These are phyloP conservation scores for Hymenoscyphus scutula DNA, from an alignment of 2,329 filamentous ascomycete genomes.

Conservation along the genomic window DNA sequence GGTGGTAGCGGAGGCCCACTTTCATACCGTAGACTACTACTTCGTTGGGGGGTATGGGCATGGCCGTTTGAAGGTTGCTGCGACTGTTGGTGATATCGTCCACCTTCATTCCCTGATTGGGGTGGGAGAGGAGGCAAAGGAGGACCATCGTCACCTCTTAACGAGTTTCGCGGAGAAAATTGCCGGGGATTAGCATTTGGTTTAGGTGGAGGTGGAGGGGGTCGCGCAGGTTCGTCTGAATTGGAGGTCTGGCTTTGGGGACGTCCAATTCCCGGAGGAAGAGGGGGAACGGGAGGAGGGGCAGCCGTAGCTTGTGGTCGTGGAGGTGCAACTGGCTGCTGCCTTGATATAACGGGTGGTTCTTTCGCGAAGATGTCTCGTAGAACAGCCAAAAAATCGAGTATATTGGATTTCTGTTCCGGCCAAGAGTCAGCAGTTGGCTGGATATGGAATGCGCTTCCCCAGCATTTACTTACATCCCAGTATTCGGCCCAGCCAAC, in stretches of 20 bases:
- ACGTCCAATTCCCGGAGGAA: slow-evolving; percentile 64
- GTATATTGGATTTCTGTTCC: slow-evolving; percentile 71
- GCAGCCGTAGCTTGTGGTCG: slow-evolving; percentile 39
- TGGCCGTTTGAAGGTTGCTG: slow-evolving; percentile 19
- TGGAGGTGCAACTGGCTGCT: slow-evolving; percentile 48
- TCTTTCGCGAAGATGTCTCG: slow-evolving; percentile 91
- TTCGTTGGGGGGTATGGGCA: slow-evolving; percentile 34
- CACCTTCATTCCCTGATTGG: slow-evolving; percentile 20
- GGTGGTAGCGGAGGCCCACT: slow-evolving; percentile 32
- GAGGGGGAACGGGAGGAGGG: slow-evolving; percentile 69
- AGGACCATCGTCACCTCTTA: slow-evolving; percentile 31
- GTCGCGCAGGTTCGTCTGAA: slow-evolving; percentile 29
- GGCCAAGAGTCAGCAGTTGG: not conserved
- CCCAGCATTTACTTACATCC: slow-evolving; percentile 65
- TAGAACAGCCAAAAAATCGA: slow-evolving; percentile 79
- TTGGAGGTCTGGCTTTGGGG: slow-evolving; percentile 36
- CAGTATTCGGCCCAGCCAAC: slow-evolving; percentile 85
- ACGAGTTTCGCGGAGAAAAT: slow-evolving; percentile 18
- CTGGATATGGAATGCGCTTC: not conserved
- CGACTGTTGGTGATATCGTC: slow-evolving; percentile 27
- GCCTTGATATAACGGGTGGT: slow-evolving; percentile 80
- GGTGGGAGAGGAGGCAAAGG: slow-evolving; percentile 36
- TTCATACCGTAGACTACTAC: slow-evolving; percentile 35
- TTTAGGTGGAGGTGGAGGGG: slow-evolving; percentile 38
- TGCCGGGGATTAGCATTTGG: slow-evolving; percentile 24